Conservation (phyloP, 1,139 yeast genomes). For the Blastobotrys indianensis region DNA sequence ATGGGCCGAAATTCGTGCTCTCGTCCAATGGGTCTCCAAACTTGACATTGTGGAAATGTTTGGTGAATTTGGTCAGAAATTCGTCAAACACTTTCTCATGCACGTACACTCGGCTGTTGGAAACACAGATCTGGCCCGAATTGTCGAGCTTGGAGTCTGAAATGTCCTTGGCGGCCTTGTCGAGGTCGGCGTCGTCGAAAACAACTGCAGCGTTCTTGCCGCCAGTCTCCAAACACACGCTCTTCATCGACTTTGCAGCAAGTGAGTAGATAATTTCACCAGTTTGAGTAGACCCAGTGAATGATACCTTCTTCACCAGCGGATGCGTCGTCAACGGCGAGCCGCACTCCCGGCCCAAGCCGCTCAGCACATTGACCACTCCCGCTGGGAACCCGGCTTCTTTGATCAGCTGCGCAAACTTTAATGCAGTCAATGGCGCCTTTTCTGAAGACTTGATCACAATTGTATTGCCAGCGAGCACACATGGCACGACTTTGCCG, state of each 20-base stretch:
- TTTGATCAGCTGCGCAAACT: slow-evolving; percentile 47
- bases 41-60: slow-evolving; percentile 39
- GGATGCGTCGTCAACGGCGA: slow-evolving; percentile 67
- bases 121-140: slow-evolving; percentile 79
- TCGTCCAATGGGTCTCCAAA: slow-evolving; percentile 76
- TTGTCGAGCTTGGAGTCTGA: slow-evolving; percentile 57
- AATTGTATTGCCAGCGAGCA: slow-evolving; percentile 56
- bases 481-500: slow-evolving; percentile 81
- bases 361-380: slow-evolving; percentile 54
- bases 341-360: slow-evolving; percentile 41
- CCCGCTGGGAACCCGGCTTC: slow-evolving; percentile 73
- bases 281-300: slow-evolving; percentile 79
- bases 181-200: slow-evolving; percentile 56
- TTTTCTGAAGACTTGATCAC: slow-evolving; percentile 63
- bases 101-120: slow-evolving; percentile 71
- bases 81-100: slow-evolving; percentile 67
- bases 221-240: slow-evolving; percentile 73
- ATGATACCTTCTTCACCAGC: slow-evolving; percentile 69
- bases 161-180: slow-evolving; percentile 54
- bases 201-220: slow-evolving; percentile 77
- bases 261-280: slow-evolving; percentile 68
- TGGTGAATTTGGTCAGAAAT: slow-evolving; percentile 47
- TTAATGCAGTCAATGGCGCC: slow-evolving; percentile 57
- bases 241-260: slow-evolving; percentile 62
- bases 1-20: slow-evolving; percentile 73